Base-by-base conservation (phyloP, 371 early-diverging fungal species). In the Mortierella sp. region DNA sequence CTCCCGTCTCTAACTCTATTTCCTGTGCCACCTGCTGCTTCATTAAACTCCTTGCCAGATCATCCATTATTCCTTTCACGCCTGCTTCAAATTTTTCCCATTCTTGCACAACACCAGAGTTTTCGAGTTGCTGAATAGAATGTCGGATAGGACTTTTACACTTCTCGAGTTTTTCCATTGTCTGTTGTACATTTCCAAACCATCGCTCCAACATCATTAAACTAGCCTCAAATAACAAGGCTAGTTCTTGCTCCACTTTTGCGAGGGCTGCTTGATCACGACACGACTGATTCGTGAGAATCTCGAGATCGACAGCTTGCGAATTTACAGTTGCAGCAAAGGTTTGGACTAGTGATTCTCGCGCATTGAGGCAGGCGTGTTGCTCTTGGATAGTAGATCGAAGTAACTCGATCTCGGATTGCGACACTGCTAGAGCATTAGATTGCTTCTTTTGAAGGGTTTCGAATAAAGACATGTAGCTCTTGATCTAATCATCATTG, bases 391-490 rank as follows among this genome's bases (percentile, higher is more conserved):
- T 13, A 15, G 54, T 31, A 5, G 59, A 61, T 1, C 70, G 49
- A 22, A 74, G 49, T 6, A 70, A 29, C 15, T 63, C 60, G 28
- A 79, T 69, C 31, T 79, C 70, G 23, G 70, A 61, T 26, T 70
- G 74, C 12, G 79, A 60, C 23, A 66, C 70, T 35, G 79, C 70
- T 35, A 79, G 47, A 15, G 75, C 80, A 37, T 75, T 80, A 2
- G 75, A 42, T 68, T 80, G 80, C 31, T 80, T 80, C 71, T 68
- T 74, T 64, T 80, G 80, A 22, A 80, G 60, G 34, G 66, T 64
- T 60, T 80, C 80, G 53, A 74, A 80, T 6, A 75, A 45, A 1
- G 80, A 80, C 80, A 80, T 80, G 53, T 80, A 80, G 22, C 71
- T 61, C 47, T 74, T 80, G 68, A 74, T 70, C 80, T 80, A 53